A percentile compares a stretch with the other conserved stretches of the same genome.
Evolutionary conservation across 2,329 filamentous ascomycete genomes (phyloP).

Genomic region (Decorospora gaudefroyi): DNA sequence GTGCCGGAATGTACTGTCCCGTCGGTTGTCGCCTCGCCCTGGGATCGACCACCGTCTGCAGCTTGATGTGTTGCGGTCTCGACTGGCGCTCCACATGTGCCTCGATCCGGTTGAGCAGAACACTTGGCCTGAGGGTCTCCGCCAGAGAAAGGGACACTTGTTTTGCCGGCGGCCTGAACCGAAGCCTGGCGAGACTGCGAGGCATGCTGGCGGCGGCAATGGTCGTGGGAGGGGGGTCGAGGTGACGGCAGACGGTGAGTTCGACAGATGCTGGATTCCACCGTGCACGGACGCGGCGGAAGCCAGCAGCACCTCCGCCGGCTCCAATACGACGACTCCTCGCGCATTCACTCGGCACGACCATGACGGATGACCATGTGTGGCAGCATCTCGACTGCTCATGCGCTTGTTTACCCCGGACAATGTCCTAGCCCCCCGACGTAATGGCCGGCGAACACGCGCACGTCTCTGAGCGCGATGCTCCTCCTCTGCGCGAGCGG

Average conservation of each 20-base stretch:
- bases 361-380: conserved; percentile 18
- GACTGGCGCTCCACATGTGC: conserved; percentile 33
- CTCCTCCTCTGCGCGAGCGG: conserved; percentile 38
- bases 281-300: conserved; percentile 17
- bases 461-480: conserved; percentile 14
- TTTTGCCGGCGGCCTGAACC: conserved; percentile 27
- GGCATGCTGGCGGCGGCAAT: conserved; percentile 30
- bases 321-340: conserved; percentile 28
- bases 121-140: too few species aligned
- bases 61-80: conserved; percentile 29
- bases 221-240: not conserved
- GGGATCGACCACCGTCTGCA: conserved; percentile 33
- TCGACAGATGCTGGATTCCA: conserved; percentile 18
- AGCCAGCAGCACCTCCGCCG: conserved; percentile 15
- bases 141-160: too few species aligned
- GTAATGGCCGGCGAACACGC: conserved; percentile 31
- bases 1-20: conserved; percentile 16
- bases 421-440: conserved; percentile 11
- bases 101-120: conserved; percentile 12
- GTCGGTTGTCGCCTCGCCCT: conserved; percentile 30
- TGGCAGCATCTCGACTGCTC: conserved; percentile 6
- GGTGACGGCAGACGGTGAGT: conserved; percentile 7
- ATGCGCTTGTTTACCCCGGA: conserved; percentile 4
- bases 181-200: conserved; percentile 36
- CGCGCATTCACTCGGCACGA: conserved; percentile 7